Evolutionary conservation across 164 flowering plant genomes (phyloP).

Genomic region (Brasenia schreberi): DNA sequence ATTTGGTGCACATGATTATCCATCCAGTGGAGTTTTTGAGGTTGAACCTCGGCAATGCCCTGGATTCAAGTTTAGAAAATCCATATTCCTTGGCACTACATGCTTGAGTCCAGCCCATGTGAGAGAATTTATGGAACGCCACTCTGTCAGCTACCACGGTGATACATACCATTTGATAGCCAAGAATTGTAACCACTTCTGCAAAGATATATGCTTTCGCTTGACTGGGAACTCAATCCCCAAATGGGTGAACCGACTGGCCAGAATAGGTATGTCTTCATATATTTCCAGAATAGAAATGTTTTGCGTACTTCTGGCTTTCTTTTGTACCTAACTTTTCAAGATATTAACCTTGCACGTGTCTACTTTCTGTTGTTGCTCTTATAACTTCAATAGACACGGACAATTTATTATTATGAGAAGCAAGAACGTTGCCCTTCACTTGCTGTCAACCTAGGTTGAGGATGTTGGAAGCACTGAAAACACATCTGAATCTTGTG

Average conservation of each 20-base stretch:
- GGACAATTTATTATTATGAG: too few species aligned
- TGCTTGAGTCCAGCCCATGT: conserved; percentile 59
- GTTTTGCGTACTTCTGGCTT: too few species aligned
- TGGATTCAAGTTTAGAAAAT: conserved; percentile 88
- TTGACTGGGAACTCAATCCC: conserved; percentile 80
- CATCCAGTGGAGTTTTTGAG: conserved; percentile 93
- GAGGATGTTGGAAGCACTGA: too few species aligned
- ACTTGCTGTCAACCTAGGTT: too few species aligned
- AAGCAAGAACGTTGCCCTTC: too few species aligned
- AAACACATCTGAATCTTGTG: too few species aligned
- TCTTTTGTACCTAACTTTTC: too few species aligned
- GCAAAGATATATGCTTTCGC: conserved; percentile 78
- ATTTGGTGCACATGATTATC: conserved; percentile 92
- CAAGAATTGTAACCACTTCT: conserved; percentile 97
- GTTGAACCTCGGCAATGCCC: conserved; percentile 97
- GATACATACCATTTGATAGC: conserved; percentile 84
- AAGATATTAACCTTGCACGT: too few species aligned
- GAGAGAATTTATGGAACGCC: conserved; percentile 78
- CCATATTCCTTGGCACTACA: conserved; percentile 84
- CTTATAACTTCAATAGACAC: too few species aligned
- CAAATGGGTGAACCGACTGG: conserved; percentile 94
- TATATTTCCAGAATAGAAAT: too few species aligned
- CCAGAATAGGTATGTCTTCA: conserved; percentile 57
- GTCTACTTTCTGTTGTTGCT: too few species aligned
- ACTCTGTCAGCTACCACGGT: conserved; percentile 67